Evolutionary conservation across 495 filamentous ascomycete species (phyloP), one percentile per base, ranked within the genome.

Genomic region (Astrothelium macrocarpum): DNA sequence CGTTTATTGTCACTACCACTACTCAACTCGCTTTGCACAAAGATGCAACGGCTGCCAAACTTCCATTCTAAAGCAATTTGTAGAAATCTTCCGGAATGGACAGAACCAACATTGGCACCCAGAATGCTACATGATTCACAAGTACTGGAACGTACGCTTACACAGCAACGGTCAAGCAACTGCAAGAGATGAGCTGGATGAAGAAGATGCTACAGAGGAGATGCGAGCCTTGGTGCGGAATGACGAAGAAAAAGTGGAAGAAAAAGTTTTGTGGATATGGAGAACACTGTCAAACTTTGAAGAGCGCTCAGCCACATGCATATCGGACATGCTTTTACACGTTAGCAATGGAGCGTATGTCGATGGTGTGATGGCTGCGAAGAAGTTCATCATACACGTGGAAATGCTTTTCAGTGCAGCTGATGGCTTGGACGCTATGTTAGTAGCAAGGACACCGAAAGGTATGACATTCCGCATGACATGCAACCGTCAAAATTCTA

Each of bases 121-220:
- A 2, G 95, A 99, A 73, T 99, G 95, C 75, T 99, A 99, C 74
- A 99, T 97, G 94, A 99, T 99, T 49, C 95, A 99, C 75, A 99
- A 99, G 72, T 99, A 97, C 77, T 99, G 95, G 95, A 99, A 96
- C 72, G 95, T 99, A 43, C 85, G 93, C 28, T 81, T 99, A 56
- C 85, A 86, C 29, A 80, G 80, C 12, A 74, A 78, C 20, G 82
- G 79, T 20, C 75, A 82, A 59, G 79, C 80, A 26, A 72, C 78
- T 26, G 76, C 81, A 42, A 68, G 78, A 32, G 60, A 59, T 10
- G 77, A 80, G 11, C 68, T 80, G 36, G 71, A 78, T 32, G 79
- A 85, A 49, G 78, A 78, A 26, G 82, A 87, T 67, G 88, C 88
- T 11, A 89, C 86, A 34, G 84, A 88, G 32, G 84, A 88, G 63